These are phyloP conservation scores for Stachybotrys elegans DNA, from an alignment of 2,329 filamentous ascomycete genomes.

Conservation along the genomic window DNA sequence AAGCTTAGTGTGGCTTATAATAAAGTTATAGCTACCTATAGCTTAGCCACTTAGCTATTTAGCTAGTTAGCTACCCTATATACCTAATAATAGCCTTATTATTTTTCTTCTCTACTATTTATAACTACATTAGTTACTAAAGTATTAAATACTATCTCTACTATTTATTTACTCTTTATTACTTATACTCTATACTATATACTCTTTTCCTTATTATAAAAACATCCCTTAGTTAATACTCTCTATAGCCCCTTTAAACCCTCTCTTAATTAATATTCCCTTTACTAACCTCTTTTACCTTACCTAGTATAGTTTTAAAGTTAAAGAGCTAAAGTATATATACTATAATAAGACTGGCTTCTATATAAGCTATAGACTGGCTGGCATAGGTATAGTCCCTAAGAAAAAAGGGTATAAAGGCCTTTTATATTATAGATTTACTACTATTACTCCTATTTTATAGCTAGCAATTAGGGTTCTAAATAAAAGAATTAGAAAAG, in stretches of 20 bases:
- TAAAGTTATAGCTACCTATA: too few species aligned
- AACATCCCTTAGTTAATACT: not conserved
- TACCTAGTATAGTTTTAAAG: not conserved
- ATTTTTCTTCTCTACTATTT: too few species aligned
- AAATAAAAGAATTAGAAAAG: not conserved
- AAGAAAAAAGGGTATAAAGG: not conserved
- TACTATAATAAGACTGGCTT: not conserved
- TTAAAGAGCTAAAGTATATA: not conserved
- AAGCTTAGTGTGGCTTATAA: too few species aligned
- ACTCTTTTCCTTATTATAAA: too few species aligned
- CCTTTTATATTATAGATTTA: not conserved
- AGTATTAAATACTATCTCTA: too few species aligned
- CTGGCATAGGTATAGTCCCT: not conserved
- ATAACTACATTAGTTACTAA: too few species aligned
- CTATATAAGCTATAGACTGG: not conserved
- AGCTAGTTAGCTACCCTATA: too few species aligned
- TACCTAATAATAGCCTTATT: too few species aligned
- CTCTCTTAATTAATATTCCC: not conserved
- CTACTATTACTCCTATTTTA: too few species aligned
- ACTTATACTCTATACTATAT: too few species aligned
- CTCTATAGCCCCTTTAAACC: not conserved
- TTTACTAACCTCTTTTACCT: not conserved
- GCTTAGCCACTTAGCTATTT: too few species aligned
- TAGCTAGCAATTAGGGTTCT: not conserved
- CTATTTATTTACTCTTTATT: too few species aligned